phyloP scores from a whole-genome alignment of 2,329 filamentous ascomycete species.

The Apiospora koreana region DNA sequence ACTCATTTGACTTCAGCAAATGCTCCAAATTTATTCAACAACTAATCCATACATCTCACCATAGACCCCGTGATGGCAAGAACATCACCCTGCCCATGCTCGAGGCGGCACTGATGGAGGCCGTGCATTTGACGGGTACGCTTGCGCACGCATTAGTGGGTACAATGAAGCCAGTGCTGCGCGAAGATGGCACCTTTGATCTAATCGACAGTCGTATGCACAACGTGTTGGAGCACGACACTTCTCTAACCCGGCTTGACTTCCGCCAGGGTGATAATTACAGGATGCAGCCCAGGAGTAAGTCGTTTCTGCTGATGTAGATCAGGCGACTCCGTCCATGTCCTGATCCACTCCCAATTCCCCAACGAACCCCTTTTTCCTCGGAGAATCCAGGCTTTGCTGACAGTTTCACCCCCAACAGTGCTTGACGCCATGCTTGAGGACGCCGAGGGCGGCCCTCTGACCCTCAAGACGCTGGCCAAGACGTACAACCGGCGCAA shows the following conservation, averaged over 20 bases:
- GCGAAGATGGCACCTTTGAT: slow-evolving; percentile 33
- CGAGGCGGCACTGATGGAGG: slow-evolving; percentile 29
- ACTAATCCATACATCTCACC: too few relatives aligned
- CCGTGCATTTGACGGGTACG: slow-evolving; percentile 25
- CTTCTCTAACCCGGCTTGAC: slow-evolving; percentile 34
- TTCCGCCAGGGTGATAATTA: slow-evolving; percentile 35
- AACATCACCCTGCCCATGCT: slow-evolving; percentile 31
- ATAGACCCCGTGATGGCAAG: slow-evolving; percentile 34
- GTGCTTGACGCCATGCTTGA: slow-evolving; percentile 32
- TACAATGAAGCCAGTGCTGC: slow-evolving; percentile 18
- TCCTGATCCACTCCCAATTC: too few relatives aligned
- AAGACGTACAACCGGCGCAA: slow-evolving; percentile 30
- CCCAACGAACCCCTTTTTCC: background rate
- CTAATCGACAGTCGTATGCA: slow-evolving; percentile 32
- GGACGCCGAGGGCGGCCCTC: slow-evolving; percentile 30
- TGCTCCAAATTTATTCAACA: too few relatives aligned
- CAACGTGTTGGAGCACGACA: slow-evolving; percentile 36
- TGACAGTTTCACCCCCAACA: background rate
- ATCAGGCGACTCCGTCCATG: too few relatives aligned
- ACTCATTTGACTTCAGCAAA: background rate
- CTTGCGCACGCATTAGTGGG: slow-evolving; percentile 27
- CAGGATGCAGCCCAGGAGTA: slow-evolving; percentile 29
- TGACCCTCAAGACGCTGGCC: slow-evolving; percentile 29
- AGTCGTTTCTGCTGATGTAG: background rate
- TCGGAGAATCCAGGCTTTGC: background rate